These are phyloP conservation scores for Canariomyces notabilis DNA, from an alignment of 2,329 filamentous ascomycete genomes.

Conservation along the genomic window DNA sequence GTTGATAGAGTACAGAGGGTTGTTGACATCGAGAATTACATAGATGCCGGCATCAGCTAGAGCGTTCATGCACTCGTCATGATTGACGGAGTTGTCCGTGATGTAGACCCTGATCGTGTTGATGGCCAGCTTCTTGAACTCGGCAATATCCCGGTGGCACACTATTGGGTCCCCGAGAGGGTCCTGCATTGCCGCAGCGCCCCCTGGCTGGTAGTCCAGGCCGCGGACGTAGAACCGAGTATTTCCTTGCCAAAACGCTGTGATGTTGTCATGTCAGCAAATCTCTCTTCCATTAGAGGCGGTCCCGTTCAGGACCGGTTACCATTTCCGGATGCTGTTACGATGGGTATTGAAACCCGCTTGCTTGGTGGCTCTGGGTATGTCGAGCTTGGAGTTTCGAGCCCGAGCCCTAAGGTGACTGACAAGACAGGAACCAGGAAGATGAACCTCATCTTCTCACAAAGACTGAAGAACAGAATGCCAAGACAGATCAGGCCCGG, in stretches of 20 bases:
- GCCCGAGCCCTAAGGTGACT: conserved; percentile 37
- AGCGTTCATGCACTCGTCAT: conserved; percentile 79
- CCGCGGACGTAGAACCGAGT: conserved; percentile 56
- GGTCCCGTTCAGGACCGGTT: conserved; percentile 21
- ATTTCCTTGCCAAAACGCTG: conserved; percentile 52
- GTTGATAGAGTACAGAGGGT: conserved; percentile 82
- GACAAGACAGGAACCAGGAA: conserved; percentile 45
- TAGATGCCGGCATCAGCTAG: conserved; percentile 85
- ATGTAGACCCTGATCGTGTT: conserved; percentile 93
- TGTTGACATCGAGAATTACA: conserved; percentile 88
- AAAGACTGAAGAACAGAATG: conserved; percentile 3
- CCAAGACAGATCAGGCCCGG: conserved; percentile 10
- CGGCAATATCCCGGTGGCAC: conserved; percentile 73
- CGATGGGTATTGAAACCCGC: conserved; percentile 44
- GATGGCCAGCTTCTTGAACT: conserved; percentile 81
- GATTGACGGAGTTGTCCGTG: conserved; percentile 76
- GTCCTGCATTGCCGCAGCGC: conserved; percentile 54
- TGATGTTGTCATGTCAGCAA: conserved; percentile 18
- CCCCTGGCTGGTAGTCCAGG: conserved; percentile 60
- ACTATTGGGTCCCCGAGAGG: conserved; percentile 65
- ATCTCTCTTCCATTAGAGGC: neutral
- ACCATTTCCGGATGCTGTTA: conserved; percentile 56
- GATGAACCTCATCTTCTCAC: conserved; percentile 14
- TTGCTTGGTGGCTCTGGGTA: conserved; percentile 45
- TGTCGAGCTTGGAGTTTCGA: conserved; percentile 47